phyloP scores from a whole-genome alignment of 495 filamentous ascomycete species.

The Aspergillus sparsus region DNA sequence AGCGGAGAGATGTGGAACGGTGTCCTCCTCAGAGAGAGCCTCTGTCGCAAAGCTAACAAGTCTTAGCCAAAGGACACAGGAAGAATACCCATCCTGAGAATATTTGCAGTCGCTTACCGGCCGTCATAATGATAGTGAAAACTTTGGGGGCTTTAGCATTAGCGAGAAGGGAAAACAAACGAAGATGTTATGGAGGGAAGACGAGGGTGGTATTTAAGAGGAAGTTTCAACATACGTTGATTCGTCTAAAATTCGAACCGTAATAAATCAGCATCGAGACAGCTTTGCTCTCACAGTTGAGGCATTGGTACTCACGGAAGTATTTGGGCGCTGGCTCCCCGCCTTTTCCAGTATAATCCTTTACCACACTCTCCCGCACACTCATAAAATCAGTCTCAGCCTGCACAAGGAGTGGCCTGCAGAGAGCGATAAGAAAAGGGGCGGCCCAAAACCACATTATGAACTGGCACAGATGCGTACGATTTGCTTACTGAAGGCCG shows the following conservation, averaged over 20 bases:
- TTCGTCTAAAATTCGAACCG: constrained; percentile 43
- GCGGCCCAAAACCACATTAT: constrained; percentile 21
- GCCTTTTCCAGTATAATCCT: constrained; percentile 49
- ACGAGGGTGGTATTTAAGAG: neutral
- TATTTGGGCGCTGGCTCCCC: constrained; percentile 54
- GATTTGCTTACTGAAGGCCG: neutral
- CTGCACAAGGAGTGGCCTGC: constrained; percentile 23
- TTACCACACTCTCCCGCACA: constrained; percentile 43
- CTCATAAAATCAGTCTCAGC: constrained; percentile 40
- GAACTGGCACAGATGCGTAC: neutral
- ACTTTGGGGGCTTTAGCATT: constrained; percentile 32
- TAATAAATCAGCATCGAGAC: neutral
- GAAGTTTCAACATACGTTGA: constrained; percentile 47
- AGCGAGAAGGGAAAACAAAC: constrained; percentile 6
- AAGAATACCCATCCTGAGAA: neutral
- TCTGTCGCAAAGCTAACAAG: constrained; percentile 50
- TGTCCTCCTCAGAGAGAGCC: constrained; percentile 49
- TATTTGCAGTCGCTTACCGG: constrained; percentile 39
- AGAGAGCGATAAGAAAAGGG: constrained; percentile 25
- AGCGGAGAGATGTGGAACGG: constrained; percentile 46
- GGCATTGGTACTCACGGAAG: constrained; percentile 52
- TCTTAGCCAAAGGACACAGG: constrained; percentile 18
- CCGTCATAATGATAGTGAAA: constrained; percentile 65
- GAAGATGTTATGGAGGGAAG: neutral
- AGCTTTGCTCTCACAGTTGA: neutral